Evolutionary conservation across 352 stramenopile genomes (phyloP).

Genomic region (Phytopythium boreale): DNA sequence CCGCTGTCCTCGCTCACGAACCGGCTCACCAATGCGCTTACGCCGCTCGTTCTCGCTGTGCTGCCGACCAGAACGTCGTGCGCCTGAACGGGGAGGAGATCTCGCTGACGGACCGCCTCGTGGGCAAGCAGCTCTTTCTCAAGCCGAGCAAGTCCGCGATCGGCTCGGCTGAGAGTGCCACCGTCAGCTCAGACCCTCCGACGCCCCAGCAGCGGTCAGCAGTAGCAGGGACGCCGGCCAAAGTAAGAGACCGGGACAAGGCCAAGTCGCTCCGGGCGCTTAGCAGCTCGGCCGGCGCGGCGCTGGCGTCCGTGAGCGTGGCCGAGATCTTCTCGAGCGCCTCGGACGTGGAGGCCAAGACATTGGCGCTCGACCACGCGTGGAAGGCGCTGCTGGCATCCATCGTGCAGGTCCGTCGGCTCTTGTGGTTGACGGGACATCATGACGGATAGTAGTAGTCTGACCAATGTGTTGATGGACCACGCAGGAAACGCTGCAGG

Average conservation of each 20-base stretch:
- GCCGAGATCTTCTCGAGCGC: slow-evolving; percentile 46
- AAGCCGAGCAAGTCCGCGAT: slow-evolving; percentile 19
- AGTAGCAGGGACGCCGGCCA: slow-evolving; percentile 4
- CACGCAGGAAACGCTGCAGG: slow-evolving; percentile 60
- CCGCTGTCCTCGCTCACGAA: background rate
- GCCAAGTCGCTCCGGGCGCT: slow-evolving; percentile 8
- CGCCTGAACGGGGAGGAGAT: slow-evolving; percentile 67
- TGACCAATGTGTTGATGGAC: background rate
- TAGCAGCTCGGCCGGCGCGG: slow-evolving; percentile 5
- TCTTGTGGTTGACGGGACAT: background rate
- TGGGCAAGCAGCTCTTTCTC: slow-evolving; percentile 57
- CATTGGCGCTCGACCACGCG: slow-evolving; percentile 47
- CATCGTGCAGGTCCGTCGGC: slow-evolving; percentile 45
- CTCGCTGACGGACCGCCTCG: slow-evolving; percentile 32
- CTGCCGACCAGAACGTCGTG: slow-evolving; percentile 37
- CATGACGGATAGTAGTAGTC: background rate
- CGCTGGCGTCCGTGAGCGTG: slow-evolving; percentile 19
- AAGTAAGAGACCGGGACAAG: slow-evolving; percentile 18
- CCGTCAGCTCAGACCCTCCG: background rate
- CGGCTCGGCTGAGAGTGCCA: slow-evolving; percentile 5
- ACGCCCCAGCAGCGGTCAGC: background rate
- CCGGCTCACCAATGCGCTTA: background rate
- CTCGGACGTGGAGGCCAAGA: slow-evolving; percentile 53
- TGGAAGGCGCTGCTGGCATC: slow-evolving; percentile 51
- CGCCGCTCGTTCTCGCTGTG: background rate